A percentile compares a stretch with the other conserved stretches of the same genome.
Evolutionary conservation across 192 early-diverging fungal genomes (phyloP).

Genomic region (Polychytrium aggregatum): DNA sequence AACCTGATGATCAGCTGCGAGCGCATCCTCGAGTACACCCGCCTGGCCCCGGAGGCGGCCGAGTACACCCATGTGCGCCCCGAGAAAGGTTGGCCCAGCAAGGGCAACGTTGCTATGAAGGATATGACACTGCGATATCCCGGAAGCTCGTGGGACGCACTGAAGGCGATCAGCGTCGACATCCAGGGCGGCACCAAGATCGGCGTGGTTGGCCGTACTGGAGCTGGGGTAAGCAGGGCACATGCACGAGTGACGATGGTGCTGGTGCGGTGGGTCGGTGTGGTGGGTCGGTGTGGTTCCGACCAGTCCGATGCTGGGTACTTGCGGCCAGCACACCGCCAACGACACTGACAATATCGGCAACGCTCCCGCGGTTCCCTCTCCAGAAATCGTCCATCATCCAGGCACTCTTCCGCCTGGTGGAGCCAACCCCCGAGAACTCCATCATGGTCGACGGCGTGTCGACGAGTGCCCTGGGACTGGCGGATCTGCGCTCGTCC

Average conservation of each 20-base stretch:
- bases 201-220: slow-evolving; percentile 69
- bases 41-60: slow-evolving; percentile 12
- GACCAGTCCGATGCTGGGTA: no score
- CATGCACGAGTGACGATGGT: no score
- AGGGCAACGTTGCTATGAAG: slow-evolving; percentile 24
- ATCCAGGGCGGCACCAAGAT: slow-evolving; percentile 50
- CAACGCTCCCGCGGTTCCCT: no score
- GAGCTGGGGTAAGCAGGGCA: no score
- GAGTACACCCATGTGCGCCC: slow-evolving; percentile 3
- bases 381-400: not conserved
- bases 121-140: slow-evolving; percentile 42
- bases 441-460: slow-evolving; percentile 46
- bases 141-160: slow-evolving; percentile 9
- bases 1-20: slow-evolving; percentile 22
- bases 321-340: no score
- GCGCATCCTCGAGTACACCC: slow-evolving; percentile 24
- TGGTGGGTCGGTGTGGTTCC: no score
- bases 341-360: no score
- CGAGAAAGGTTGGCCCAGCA: slow-evolving; percentile 13
- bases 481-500: slow-evolving; percentile 38
- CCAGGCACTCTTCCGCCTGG: slow-evolving; percentile 10
- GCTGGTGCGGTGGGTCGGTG: no score
- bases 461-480: slow-evolving; percentile 36
- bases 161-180: slow-evolving; percentile 44
- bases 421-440: slow-evolving; percentile 5